Conservation (phyloP, 345 rosid species). For the Brassica nigra region DNA sequence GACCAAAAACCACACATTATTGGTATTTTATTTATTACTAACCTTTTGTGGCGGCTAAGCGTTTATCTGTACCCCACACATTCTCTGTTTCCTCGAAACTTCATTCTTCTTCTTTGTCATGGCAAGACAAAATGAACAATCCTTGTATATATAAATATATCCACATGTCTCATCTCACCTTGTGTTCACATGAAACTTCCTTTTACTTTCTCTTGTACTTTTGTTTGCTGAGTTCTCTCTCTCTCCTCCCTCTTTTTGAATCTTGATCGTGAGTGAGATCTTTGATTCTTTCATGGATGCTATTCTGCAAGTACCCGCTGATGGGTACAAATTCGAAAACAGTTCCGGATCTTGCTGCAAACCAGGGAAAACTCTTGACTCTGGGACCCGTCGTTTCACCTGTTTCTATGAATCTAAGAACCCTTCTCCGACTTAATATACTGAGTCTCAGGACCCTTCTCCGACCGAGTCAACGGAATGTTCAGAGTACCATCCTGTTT, state of each 20-base stretch:
- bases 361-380: slow-evolving; percentile 22
- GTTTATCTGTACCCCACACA: slow-evolving; percentile 24
- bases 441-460: slow-evolving; percentile 11
- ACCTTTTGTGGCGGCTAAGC: slow-evolving; percentile 37
- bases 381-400: slow-evolving; percentile 12
- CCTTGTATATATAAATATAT: neutral
- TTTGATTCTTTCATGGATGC: slow-evolving; percentile 33
- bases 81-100: slow-evolving; percentile 35
- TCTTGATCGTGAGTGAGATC: neutral
- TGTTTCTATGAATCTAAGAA: slow-evolving; percentile 21
- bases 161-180: neutral
- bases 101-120: slow-evolving; percentile 1
- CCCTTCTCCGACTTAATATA: too few species aligned
- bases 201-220: slow-evolving; percentile 1
- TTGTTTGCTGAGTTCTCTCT: slow-evolving; percentile 18
- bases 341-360: slow-evolving; percentile 37
- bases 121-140: neutral
- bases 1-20: neutral
- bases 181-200: slow-evolving; percentile 33
- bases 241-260: neutral
- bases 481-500: slow-evolving; percentile 34
- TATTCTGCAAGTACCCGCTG: slow-evolving; percentile 26
- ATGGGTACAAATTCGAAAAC: slow-evolving; percentile 25
- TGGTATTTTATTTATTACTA: neutral
- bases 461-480: slow-evolving; percentile 22